Evolutionary conservation across 495 filamentous ascomycete species (phyloP), one percentile per base, ranked within the genome.

Genomic region (Penicillium egyptiacum): DNA sequence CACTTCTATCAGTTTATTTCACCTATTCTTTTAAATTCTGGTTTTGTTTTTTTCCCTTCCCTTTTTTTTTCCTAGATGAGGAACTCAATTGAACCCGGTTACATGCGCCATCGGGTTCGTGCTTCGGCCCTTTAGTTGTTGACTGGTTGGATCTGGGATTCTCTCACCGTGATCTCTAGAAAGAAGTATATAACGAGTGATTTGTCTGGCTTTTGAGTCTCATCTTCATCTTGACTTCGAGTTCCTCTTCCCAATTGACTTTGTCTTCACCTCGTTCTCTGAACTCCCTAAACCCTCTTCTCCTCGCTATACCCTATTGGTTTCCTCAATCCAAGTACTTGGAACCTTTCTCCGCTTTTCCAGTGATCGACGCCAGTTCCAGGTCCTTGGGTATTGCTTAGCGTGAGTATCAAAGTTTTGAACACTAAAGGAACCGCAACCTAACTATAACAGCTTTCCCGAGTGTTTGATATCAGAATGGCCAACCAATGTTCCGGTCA

Each of bases 401-500:
- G 55, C 42, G 63, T 67, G 57, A 56, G 55, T 48, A 49, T 10
- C 43, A 28, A 5, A 16, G 23, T 5, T 23, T 11, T n/a, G 22
- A 26, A 44, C 20, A 16, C 4, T 5, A 25, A 25, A 12, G 0
- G 30, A 22, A 31, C 30, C 12, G 5, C 0, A 12, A 10, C 3
- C 46, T 31, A 28, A 49, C 46, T 19, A 19, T 6, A 14, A 5
- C 28, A 12, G 9, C 26, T 19, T 50, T 17, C 9, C 30, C 28
- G 4, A 19, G 10, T 48, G 16, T 30, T 30, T 6, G 8, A 33
- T 26, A 30, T 17, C 23, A n/a, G 8, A 16, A 79, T 79, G 76
- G 75, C 76, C 56, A 79, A 79, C 60, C 72, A 76, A 49, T 79
- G 76, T 59, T 71, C 74, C 44, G 76, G 76, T 53, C 76, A 79